Percentiles rank a stretch among this genome's conserved stretches.
Evolutionary conservation across 2,329 filamentous ascomycete genomes (phyloP).

Genomic region (Curvularia verruculosa): DNA sequence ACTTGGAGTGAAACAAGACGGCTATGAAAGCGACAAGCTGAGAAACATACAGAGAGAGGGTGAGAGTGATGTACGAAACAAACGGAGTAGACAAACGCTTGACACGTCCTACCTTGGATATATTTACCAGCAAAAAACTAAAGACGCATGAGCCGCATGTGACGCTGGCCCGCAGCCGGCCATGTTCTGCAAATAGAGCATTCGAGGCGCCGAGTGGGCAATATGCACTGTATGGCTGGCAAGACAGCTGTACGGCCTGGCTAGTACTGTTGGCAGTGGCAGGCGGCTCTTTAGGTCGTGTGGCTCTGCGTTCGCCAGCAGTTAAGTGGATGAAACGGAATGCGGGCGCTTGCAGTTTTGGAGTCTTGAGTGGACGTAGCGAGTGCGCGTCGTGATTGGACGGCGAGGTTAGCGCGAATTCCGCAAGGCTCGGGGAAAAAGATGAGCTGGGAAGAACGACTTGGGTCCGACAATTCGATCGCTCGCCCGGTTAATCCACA

Average conservation of each 20-base stretch:
- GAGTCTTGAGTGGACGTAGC: constrained; percentile 19
- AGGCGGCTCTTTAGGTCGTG: constrained; percentile 33
- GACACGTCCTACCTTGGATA: constrained; percentile 19
- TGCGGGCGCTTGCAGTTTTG: constrained; percentile 40
- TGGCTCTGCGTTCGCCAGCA: constrained; percentile 37
- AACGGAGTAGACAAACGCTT: constrained; percentile 13
- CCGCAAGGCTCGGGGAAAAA: constrained; percentile 28
- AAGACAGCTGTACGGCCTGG: constrained; percentile 11
- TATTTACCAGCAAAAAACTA: constrained; percentile 26
- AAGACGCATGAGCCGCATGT: constrained; percentile 21
- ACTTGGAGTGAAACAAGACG: constrained; percentile 16
- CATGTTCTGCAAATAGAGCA: constrained; percentile 40
- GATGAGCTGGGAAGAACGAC: constrained; percentile 24
- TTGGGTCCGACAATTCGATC: constrained; percentile 18
- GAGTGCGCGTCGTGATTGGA: constrained; percentile 41
- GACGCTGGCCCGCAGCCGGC: constrained; percentile 16
- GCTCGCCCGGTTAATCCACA: constrained; percentile 19
- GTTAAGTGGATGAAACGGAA: constrained; percentile 39
- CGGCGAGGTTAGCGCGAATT: constrained; percentile 25
- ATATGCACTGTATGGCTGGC: constrained; percentile 28
- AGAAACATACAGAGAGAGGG: constrained; percentile 6
- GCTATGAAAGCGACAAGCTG: constrained; percentile 6
- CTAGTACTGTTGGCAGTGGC: constrained; percentile 35
- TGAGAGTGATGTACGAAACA: constrained; percentile 10
- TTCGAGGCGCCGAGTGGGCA: constrained; percentile 43